Conservation (phyloP, 257 asterid species). For the Solanum etuberosum region DNA sequence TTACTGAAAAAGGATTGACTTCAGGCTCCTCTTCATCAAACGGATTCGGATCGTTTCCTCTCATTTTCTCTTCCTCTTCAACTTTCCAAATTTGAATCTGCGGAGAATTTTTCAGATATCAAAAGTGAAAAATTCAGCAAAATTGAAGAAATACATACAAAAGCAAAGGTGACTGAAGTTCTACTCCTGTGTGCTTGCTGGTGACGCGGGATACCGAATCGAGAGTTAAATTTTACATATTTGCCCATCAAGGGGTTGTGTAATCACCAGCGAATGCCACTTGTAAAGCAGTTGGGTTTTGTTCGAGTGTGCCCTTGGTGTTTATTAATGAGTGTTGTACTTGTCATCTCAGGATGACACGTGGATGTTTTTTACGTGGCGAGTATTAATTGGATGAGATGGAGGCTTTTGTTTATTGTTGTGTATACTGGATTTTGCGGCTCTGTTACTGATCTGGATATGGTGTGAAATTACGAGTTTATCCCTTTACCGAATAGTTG, state of each 20-base stretch:
- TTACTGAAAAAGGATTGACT: constrained; percentile 99
- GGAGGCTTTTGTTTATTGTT: background rate
- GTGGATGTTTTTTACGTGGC: background rate
- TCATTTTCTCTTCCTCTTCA: constrained; percentile 28
- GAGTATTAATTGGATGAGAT: rapidly evolving
- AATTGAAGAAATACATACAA: background rate
- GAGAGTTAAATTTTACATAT: background rate
- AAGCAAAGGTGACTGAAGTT: background rate
- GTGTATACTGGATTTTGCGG: background rate
- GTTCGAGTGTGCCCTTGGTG: too few species aligned
- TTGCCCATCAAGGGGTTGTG: background rate
- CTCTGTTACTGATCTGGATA: too few species aligned
- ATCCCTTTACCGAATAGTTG: background rate
- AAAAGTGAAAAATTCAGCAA: background rate
- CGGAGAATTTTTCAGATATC: background rate
- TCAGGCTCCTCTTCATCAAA: constrained; percentile 88
- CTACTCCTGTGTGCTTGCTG: background rate
- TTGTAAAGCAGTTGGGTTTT: background rate
- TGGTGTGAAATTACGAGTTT: background rate
- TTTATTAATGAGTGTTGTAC: too few species aligned
- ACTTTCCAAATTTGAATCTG: background rate
- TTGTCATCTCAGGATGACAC: background rate
- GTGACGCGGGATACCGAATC: constrained; percentile 4
- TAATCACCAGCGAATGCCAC: background rate
- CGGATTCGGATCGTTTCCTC: constrained; percentile 85